Evolutionary conservation across 2,329 filamentous ascomycete species (phyloP).

Genomic region (Pseudocercospora macadamiae): DNA sequence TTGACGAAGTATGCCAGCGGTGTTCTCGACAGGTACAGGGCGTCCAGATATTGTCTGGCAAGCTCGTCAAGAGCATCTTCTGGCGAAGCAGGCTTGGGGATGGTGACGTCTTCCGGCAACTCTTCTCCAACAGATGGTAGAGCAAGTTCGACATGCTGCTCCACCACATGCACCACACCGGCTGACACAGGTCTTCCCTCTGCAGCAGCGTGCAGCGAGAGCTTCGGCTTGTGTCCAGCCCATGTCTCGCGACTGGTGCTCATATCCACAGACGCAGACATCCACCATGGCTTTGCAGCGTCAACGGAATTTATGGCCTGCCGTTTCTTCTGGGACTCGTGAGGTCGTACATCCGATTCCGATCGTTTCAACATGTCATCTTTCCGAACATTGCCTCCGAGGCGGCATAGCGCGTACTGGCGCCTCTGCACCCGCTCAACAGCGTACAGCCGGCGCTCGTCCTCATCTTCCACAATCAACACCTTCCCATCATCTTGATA

Average conservation of each 20-base stretch:
- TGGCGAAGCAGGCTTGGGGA: neutral
- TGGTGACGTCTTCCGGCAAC: neutral
- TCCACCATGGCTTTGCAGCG: slow-evolving; percentile 32
- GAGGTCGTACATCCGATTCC: slow-evolving; percentile 35
- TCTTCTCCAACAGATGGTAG: neutral
- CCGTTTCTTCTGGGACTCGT: slow-evolving; percentile 32
- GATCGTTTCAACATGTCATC: slow-evolving; percentile 50
- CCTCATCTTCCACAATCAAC: slow-evolving; percentile 64
- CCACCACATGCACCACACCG: slow-evolving; percentile 1
- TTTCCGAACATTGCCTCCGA: slow-evolving; percentile 68
- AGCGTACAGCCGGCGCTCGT: slow-evolving; percentile 59
- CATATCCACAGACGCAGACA: slow-evolving; percentile 21
- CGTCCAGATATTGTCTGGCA: slow-evolving; percentile 45
- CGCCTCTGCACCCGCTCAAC: slow-evolving; percentile 66
- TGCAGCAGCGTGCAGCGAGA: slow-evolving; percentile 6
- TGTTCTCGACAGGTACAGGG: slow-evolving; percentile 60
- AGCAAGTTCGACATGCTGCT: neutral
- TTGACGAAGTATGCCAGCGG: slow-evolving; percentile 84
- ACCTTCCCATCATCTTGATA: slow-evolving; percentile 53
- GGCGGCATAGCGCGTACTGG: slow-evolving; percentile 68
- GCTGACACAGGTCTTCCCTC: neutral
- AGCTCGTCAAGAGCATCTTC: slow-evolving; percentile 34
- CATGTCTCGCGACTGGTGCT: neutral
- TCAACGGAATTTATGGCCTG: slow-evolving; percentile 17
- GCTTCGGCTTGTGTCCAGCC: neutral